A percentile compares a stretch with the other conserved stretches of the same genome.
These are phyloP conservation scores for Aleurites moluccanus DNA, from an alignment of 441 rosid genomes.

Conservation along the genomic window DNA sequence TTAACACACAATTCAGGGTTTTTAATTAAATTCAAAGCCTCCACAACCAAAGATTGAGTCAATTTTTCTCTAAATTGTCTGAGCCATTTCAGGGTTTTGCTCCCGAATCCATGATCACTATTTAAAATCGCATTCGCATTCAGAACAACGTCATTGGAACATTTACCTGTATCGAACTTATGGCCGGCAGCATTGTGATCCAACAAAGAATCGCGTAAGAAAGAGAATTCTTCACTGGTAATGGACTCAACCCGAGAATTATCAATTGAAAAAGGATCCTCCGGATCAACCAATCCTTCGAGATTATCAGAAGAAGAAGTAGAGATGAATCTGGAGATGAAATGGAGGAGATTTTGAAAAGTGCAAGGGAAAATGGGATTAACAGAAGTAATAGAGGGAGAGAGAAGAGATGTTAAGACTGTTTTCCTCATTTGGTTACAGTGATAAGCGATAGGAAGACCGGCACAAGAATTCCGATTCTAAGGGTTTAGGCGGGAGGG, in stretches of 20 bases:
- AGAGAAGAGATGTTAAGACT: constrained; percentile 35
- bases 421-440: constrained; percentile 35
- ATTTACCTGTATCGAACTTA: constrained; percentile 29
- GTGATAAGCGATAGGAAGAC: not conserved
- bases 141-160: constrained; percentile 48
- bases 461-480: not conserved
- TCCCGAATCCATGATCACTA: constrained; percentile 46
- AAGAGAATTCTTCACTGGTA: constrained; percentile 54
- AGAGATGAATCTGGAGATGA: constrained; percentile 36
- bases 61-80: constrained; percentile 68
- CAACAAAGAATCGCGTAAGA: constrained; percentile 53
- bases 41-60: constrained; percentile 52
- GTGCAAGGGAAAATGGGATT: constrained; percentile 1
- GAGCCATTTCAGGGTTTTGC: constrained; percentile 54
- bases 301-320: constrained; percentile 45
- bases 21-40: constrained; percentile 55
- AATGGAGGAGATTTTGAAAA: constrained; percentile 21
- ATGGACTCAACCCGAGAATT: constrained; percentile 36
- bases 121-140: constrained; percentile 49
- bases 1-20: constrained; percentile 57
- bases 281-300: constrained; percentile 48
- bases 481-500: constrained; percentile 10
- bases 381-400: constrained; percentile 32
- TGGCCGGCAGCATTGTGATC: constrained; percentile 19
- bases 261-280: constrained; percentile 35